Evolutionary conservation across 164 flowering plant species (phyloP).

Genomic region (Stephania cephalantha): DNA sequence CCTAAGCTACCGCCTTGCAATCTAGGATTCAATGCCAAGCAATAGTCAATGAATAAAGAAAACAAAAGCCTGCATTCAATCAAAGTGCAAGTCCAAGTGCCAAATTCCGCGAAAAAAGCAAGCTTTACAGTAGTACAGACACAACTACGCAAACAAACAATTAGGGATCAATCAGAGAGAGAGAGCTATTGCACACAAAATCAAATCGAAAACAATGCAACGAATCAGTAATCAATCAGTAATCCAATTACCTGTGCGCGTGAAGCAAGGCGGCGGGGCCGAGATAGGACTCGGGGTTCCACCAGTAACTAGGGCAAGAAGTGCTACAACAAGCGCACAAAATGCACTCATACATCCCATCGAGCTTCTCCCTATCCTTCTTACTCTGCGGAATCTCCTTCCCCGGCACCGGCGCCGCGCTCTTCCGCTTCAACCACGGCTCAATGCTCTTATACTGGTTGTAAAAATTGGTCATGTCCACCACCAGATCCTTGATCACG

Average conservation of each 20-base stretch:
- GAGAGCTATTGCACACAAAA: neutral
- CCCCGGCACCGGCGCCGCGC: slow-evolving; percentile 36
- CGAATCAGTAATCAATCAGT: neutral
- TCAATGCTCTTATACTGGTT: slow-evolving; percentile 98
- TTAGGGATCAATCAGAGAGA: neutral
- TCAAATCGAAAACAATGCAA: neutral
- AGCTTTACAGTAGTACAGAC: too few relatives aligned
- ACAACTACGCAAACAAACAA: neutral
- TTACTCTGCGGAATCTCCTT: slow-evolving; percentile 86
- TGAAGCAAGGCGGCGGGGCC: slow-evolving; percentile 98
- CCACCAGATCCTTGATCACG: slow-evolving; percentile 95
- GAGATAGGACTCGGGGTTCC: slow-evolving; percentile 95
- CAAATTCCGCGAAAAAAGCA: neutral
- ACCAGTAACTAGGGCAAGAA: slow-evolving; percentile 98
- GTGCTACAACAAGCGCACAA: slow-evolving; percentile 96
- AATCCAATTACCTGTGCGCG: slow-evolving; percentile 61
- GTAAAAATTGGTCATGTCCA: slow-evolving; percentile 97
- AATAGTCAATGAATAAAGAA: neutral
- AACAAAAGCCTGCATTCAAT: neutral
- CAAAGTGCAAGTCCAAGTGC: neutral
- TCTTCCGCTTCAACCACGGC: slow-evolving; percentile 99
- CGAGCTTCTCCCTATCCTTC: slow-evolving; percentile 85
- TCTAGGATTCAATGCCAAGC: neutral
- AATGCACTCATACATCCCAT: slow-evolving; percentile 99
- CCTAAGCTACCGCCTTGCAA: too few relatives aligned